Evolutionary conservation across 1,284 basidiomycete species (phyloP), one percentile per base, ranked within the genome.

Genomic region (Pyrrhoderma noxium): DNA sequence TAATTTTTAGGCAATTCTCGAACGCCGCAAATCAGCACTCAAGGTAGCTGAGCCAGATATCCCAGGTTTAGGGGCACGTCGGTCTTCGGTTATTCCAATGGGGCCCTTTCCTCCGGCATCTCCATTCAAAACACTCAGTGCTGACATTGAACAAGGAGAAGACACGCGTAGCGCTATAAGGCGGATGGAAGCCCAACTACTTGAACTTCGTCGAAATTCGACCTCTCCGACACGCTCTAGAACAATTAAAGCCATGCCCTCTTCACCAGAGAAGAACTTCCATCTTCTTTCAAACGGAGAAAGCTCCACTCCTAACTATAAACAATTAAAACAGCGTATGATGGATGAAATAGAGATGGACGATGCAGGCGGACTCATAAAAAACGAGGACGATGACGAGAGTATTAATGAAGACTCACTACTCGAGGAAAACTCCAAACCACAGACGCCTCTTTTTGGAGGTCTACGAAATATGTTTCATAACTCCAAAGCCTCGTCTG

Each of bases 11-110:
- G 79, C 78, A 0, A 82, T 83, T 45, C 70, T 75, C 54, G 79
- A 80, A 49, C 72, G 80, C 4, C 65, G 80, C 27, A 70, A 74
- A 5, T 81, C 79, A 42, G 79, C 80, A 0, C 61, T 81, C 19
- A 67, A 64, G 2, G 72, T 73, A 25, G 72, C 72, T 1, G 76
- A 77, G 55, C 65, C 66, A 14, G 79, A 79, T 61, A 80, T 78
- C 61, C 27, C 46, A 13, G 53, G 53, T 18, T 60, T 62, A 3
- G 59, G 63, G 22, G 44, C 57, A 16, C n/a, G 21, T 18, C 21
- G n/a, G 5, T 62, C 60, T 11, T 41, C 54, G 45, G 38, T 61
- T 51, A 53, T 61, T 47, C 56, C 35, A 45, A 51, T n/a, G 49
- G 23, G 22, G 7, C 57, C 21, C 49, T 53, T 3, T 49, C 59